Evolutionary conservation across 2,329 filamentous ascomycete species (phyloP).

Genomic region (Claviceps maximensis): DNA sequence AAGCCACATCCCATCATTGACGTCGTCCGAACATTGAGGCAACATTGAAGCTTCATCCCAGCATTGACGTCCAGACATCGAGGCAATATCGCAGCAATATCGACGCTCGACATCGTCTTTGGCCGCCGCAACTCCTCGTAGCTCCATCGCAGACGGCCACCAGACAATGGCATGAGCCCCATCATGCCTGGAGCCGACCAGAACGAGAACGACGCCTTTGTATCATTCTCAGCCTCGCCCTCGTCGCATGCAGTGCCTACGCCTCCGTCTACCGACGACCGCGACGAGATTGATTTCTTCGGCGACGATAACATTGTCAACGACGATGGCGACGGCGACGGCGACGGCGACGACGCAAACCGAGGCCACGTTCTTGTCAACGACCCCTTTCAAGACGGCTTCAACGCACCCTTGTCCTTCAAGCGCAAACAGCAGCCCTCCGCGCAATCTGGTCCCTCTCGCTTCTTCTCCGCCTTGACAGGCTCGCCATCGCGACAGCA

Average conservation of each 20-base stretch:
- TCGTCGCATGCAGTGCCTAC: constrained; percentile 18
- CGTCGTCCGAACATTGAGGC: too few relatives aligned
- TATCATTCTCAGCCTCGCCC: constrained; percentile 13
- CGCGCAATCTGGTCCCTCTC: constrained; percentile 30
- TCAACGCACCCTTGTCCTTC: constrained; percentile 49
- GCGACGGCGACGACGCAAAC: constrained; percentile 28
- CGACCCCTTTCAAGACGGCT: constrained; percentile 41
- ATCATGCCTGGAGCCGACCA: constrained; percentile 27
- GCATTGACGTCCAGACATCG: background rate
- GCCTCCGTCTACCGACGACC: constrained; percentile 21
- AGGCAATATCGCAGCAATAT: too few relatives aligned
- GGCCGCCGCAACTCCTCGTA: background rate
- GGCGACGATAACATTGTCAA: constrained; percentile 9
- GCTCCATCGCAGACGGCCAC: background rate
- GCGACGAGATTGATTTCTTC: constrained; percentile 34
- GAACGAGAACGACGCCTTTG: constrained; percentile 20
- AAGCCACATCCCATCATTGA: too few relatives aligned
- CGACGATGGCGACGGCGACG: constrained; percentile 21
- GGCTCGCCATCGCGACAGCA: constrained; percentile 12
- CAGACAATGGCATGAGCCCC: constrained; percentile 24
- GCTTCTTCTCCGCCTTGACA: constrained; percentile 36
- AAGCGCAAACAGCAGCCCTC: constrained; percentile 52
- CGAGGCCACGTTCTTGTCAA: too few relatives aligned
- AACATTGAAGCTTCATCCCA: too few relatives aligned
- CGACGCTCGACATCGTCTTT: background rate